Conservation (phyloP, 257 asterid genomes). For the Plantago elongata region DNA sequence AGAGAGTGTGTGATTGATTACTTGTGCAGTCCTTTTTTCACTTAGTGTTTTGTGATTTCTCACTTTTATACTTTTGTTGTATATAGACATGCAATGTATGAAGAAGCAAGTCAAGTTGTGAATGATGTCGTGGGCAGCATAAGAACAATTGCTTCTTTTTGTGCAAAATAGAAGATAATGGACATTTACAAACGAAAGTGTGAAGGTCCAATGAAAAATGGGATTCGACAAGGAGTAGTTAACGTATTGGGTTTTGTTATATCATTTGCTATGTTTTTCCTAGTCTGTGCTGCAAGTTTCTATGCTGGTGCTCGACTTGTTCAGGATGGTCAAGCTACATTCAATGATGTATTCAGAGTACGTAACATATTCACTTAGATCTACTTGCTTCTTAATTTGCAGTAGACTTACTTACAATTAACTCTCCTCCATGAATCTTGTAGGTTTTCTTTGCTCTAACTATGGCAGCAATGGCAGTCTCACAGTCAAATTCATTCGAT, state of each 20-base stretch:
- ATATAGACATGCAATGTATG: constrained; percentile 57
- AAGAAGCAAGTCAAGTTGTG: constrained; percentile 87
- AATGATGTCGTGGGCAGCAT: constrained; percentile 85
- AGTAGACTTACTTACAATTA: background rate
- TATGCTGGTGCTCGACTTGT: constrained; percentile 88
- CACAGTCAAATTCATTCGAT: constrained; percentile 73
- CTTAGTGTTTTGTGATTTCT: background rate
- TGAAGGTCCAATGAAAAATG: constrained; percentile 62
- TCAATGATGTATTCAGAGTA: constrained; percentile 75
- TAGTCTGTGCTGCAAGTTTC: constrained; percentile 75
- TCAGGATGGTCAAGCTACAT: constrained; percentile 59
- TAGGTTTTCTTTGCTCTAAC: constrained; percentile 90
- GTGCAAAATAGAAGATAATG: constrained; percentile 84
- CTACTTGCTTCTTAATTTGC: background rate
- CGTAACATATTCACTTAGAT: constrained; percentile 18
- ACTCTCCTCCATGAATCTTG: constrained; percentile 12
- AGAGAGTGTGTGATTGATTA: background rate
- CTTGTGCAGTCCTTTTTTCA: background rate
- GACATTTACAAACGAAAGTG: constrained; percentile 62
- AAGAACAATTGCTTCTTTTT: constrained; percentile 82
- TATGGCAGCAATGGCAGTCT: constrained; percentile 78
- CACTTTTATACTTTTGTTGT: background rate
- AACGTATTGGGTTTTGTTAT: constrained; percentile 76
- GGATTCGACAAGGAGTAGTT: constrained; percentile 62
- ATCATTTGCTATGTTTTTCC: constrained; percentile 50